A percentile compares a stretch with the other conserved stretches of the same genome.
These are phyloP conservation scores for Leucocoprinus birnbaumii DNA, from an alignment of 768 basidiomycete genomes.

Conservation along the genomic window DNA sequence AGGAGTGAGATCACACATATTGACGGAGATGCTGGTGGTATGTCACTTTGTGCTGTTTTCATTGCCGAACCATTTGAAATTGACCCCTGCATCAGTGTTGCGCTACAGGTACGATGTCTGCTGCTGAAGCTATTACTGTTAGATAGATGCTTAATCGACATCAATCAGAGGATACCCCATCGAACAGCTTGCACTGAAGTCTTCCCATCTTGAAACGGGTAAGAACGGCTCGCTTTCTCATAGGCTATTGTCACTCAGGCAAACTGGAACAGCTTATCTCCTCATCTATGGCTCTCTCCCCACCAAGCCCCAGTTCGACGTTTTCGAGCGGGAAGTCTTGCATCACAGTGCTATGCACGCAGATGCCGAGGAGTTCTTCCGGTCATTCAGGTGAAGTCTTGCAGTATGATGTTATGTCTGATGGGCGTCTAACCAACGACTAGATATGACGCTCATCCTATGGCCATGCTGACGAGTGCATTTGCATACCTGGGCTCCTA, in stretches of 20 bases:
- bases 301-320: slow-evolving; percentile 48
- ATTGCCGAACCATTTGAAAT: neutral
- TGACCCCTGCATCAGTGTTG: slow-evolving; percentile 38
- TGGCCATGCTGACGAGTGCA: slow-evolving; percentile 86
- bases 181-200: slow-evolving; percentile 81
- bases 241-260: neutral
- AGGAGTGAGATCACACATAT: slow-evolving; percentile 85
- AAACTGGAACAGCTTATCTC: slow-evolving; percentile 55
- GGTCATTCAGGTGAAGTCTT: slow-evolving; percentile 53
- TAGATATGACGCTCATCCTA: slow-evolving; percentile 90
- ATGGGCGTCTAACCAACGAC: neutral
- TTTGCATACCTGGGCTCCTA: slow-evolving; percentile 88
- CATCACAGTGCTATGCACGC: slow-evolving; percentile 70
- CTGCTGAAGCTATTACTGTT: neutral
- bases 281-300: slow-evolving; percentile 88
- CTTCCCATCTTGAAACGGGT: slow-evolving; percentile 75
- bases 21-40: slow-evolving; percentile 83
- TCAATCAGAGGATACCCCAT: slow-evolving; percentile 83
- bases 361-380: slow-evolving; percentile 68
- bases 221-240: slow-evolving; percentile 6
- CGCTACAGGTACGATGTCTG: slow-evolving; percentile 60
- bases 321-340: slow-evolving; percentile 75
- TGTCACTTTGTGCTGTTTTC: slow-evolving; percentile 16
- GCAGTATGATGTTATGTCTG: neutral
- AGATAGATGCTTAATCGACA: neutral